Evolutionary conservation across 2,329 filamentous ascomycete species (phyloP).

Genomic region (Cladobotryum protrusum): DNA sequence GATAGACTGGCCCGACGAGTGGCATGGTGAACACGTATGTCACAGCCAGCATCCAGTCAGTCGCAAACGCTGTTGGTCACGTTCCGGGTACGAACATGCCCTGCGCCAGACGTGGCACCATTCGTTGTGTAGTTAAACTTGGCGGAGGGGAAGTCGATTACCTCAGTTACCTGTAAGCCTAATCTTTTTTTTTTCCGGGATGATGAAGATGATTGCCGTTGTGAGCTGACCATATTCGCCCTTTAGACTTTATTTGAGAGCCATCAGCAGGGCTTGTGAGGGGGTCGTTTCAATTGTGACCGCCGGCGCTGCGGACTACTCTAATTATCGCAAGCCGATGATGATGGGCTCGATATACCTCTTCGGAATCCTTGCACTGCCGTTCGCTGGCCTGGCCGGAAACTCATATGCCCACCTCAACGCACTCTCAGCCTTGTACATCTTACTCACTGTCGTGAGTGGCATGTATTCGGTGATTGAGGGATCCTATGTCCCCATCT

Average conservation of each 20-base stretch:
- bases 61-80: slow-evolving; percentile 15
- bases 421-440: slow-evolving; percentile 12
- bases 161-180: slow-evolving; percentile 16
- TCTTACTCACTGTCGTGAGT: slow-evolving; percentile 13
- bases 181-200: neutral
- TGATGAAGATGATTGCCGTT: neutral
- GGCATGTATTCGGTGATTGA: slow-evolving; percentile 16
- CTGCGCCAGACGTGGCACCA: slow-evolving; percentile 15
- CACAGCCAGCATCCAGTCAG: slow-evolving; percentile 16
- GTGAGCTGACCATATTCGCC: neutral
- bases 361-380: slow-evolving; percentile 14
- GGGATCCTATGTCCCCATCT: slow-evolving; percentile 17
- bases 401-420: slow-evolving; percentile 15
- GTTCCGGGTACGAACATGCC: slow-evolving; percentile 15
- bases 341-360: slow-evolving; percentile 18
- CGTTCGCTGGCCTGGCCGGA: slow-evolving; percentile 14
- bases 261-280: slow-evolving; percentile 15
- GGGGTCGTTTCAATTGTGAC: slow-evolving; percentile 15
- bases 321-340: slow-evolving; percentile 17
- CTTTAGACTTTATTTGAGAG: slow-evolving; percentile 13
- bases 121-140: slow-evolving; percentile 16
- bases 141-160: slow-evolving; percentile 16
- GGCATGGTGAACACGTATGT: slow-evolving; percentile 16
- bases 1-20: slow-evolving; percentile 15
- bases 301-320: slow-evolving; percentile 15